These are phyloP conservation scores for Metarhizium anisopliae DNA, from an alignment of 2,329 filamentous ascomycete genomes.

Conservation along the genomic window DNA sequence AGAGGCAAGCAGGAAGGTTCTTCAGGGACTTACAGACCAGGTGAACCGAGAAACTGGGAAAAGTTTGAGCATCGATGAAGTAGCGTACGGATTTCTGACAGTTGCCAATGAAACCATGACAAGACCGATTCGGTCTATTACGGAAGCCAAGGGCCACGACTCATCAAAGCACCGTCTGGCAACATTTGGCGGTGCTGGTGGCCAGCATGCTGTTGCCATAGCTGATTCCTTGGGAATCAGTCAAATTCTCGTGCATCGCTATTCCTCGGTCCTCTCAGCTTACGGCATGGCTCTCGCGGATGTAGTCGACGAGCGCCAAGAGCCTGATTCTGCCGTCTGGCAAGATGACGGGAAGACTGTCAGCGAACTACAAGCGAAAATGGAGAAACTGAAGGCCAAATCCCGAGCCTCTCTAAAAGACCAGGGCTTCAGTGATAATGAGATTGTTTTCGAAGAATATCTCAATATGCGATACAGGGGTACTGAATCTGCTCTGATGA, in stretches of 20 bases:
- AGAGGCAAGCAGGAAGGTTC: conserved; percentile 29
- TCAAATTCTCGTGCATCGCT: conserved; percentile 33
- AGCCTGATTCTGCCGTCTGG: conserved; percentile 59
- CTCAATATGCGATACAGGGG: conserved; percentile 89
- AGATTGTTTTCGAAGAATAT: conserved; percentile 83
- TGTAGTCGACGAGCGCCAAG: conserved; percentile 60
- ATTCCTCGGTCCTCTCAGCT: conserved; percentile 36
- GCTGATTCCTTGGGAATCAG: conserved; percentile 33
- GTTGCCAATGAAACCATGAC: conserved; percentile 29
- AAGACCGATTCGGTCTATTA: conserved; percentile 24
- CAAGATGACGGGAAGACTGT: conserved; percentile 48
- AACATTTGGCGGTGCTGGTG: conserved; percentile 29
- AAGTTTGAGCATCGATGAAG: conserved; percentile 24
- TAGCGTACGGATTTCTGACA: conserved; percentile 27
- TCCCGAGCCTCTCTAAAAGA: conserved; percentile 58
- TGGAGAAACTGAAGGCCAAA: conserved; percentile 71
- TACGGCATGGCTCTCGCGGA: conserved; percentile 38
- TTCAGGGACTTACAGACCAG: conserved; percentile 29
- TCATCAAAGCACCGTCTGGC: conserved; percentile 25
- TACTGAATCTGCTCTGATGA: conserved; percentile 86
- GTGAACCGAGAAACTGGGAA: conserved; percentile 25
- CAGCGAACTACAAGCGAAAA: conserved; percentile 59
- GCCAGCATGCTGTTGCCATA: conserved; percentile 35
- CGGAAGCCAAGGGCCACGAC: conserved; percentile 26
- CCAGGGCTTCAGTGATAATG: conserved; percentile 68